phyloP scores from a whole-genome alignment of 106 monocot genomes.

The Posidonia australis region DNA sequence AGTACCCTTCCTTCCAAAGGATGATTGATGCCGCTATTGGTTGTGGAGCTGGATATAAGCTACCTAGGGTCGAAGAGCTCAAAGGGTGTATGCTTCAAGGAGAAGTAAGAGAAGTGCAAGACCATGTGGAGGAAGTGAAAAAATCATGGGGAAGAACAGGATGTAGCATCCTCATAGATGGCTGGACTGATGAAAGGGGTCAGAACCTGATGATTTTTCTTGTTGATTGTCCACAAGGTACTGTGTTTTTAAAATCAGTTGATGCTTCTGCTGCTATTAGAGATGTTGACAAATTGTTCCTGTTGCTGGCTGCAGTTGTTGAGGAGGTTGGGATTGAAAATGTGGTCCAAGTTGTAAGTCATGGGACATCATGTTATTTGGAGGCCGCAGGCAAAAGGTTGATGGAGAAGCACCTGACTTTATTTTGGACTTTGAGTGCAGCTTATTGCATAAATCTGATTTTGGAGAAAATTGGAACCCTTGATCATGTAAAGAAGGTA shows the following conservation, averaged over 20 bases:
- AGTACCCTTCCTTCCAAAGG: constrained; percentile 52
- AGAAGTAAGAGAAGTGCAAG: constrained; percentile 35
- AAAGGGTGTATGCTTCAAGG: constrained; percentile 55
- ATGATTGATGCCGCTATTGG: constrained; percentile 47
- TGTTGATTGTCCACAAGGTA: constrained; percentile 41
- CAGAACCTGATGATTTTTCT: constrained; percentile 48
- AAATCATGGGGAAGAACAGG: constrained; percentile 48
- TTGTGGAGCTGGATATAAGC: constrained; percentile 25
- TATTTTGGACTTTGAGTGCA: constrained; percentile 53
- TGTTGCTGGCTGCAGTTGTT: constrained; percentile 32
- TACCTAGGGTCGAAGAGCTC: constrained; percentile 42
- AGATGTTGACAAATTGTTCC: constrained; percentile 43
- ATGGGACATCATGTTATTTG: constrained; percentile 44
- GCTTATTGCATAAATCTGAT: constrained; percentile 63
- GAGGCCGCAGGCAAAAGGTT: constrained; percentile 50
- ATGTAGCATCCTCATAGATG: constrained; percentile 66
- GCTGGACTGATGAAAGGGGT: constrained; percentile 47
- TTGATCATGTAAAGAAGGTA: constrained; percentile 39
- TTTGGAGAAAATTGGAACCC: constrained; percentile 41
- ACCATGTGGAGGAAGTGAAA: constrained; percentile 30
- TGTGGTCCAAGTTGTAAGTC: constrained; percentile 58
- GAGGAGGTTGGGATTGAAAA: constrained; percentile 51
- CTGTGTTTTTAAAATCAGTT: constrained; percentile 55
- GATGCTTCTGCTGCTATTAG: constrained; percentile 38
- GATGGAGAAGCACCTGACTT: constrained; percentile 31